Evolutionary conservation across 768 basidiomycete genomes (phyloP).

Genomic region (Naganishia onofrii): DNA sequence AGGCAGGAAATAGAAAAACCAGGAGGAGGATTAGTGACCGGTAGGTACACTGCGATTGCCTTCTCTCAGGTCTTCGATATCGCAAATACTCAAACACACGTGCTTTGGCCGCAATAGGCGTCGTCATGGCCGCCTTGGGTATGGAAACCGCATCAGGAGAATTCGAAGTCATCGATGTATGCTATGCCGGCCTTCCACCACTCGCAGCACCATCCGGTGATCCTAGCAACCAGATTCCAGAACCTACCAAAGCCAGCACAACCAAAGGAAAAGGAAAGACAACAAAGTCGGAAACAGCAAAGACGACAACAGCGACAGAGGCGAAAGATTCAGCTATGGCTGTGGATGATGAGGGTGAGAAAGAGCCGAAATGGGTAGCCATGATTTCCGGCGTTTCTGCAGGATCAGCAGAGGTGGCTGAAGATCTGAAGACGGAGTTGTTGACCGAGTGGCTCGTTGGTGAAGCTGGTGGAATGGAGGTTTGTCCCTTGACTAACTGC

Average conservation of each 20-base stretch:
- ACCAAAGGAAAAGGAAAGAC: constrained; percentile 41
- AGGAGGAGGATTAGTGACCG: constrained; percentile 67
- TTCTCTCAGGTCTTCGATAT: neutral
- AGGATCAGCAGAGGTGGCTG: constrained; percentile 57
- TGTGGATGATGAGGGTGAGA: constrained; percentile 52
- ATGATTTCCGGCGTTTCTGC: constrained; percentile 80
- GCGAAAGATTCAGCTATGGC: constrained; percentile 5
- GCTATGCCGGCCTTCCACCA: constrained; percentile 77
- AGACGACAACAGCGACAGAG: constrained; percentile 54
- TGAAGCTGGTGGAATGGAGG: constrained; percentile 67
- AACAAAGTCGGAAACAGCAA: constrained; percentile 27
- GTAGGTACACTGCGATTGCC: constrained; percentile 33
- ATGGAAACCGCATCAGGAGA: constrained; percentile 85
- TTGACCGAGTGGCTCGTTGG: constrained; percentile 85
- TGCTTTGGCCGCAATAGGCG: constrained; percentile 53
- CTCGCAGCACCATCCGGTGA: constrained; percentile 51
- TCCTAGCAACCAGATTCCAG: constrained; percentile 33
- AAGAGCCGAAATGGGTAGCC: constrained; percentile 64
- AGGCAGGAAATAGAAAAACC: constrained; percentile 55
- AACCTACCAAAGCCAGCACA: neutral
- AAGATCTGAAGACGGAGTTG: constrained; percentile 70
- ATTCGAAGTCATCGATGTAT: constrained; percentile 88
- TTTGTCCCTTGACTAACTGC: constrained; percentile 33
- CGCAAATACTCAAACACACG: neutral
- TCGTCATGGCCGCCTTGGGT: constrained; percentile 84